Percentiles rank a stretch among this genome's conserved stretches.
These are phyloP conservation scores for Simplicillium sp. DNA, from an alignment of 2,329 filamentous ascomycete genomes.

Conservation along the genomic window DNA sequence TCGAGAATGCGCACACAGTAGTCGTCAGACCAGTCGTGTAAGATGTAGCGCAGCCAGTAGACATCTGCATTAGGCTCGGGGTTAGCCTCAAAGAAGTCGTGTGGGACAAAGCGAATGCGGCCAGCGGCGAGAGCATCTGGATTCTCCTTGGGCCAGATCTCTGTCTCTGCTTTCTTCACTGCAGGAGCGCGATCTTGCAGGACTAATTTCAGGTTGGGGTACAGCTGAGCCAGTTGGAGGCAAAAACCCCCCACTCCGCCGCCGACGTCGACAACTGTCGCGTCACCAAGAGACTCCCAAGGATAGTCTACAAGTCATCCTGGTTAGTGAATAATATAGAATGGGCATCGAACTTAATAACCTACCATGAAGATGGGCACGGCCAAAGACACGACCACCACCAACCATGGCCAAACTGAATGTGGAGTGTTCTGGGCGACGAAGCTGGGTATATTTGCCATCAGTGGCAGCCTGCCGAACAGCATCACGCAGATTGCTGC, in stretches of 20 bases:
- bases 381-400: slow-evolving; percentile 1
- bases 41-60: slow-evolving; percentile 20
- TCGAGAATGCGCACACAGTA: slow-evolving; percentile 19
- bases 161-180: slow-evolving; percentile 13
- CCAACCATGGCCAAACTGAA: slow-evolving; percentile 3
- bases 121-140: slow-evolving; percentile 1
- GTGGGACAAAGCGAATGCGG: slow-evolving; percentile 13
- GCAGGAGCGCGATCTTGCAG: slow-evolving; percentile 23
- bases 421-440: background rate
- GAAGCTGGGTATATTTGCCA: too few relatives aligned
- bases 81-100: slow-evolving; percentile 23
- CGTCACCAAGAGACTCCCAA: too few relatives aligned
- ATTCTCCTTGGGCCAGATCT: slow-evolving; percentile 20
- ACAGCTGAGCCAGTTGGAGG: slow-evolving; percentile 15
- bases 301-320: too few relatives aligned
- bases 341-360: background rate
- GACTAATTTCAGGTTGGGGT: slow-evolving; percentile 22
- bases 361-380: slow-evolving; percentile 2
- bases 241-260: too few relatives aligned
- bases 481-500: too few relatives aligned
- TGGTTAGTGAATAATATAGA: too few relatives aligned
- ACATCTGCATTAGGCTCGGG: slow-evolving; percentile 18
- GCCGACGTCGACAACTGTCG: too few relatives aligned
- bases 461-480: too few relatives aligned
- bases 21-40: slow-evolving; percentile 25